Base-by-base conservation (phyloP, 306 rosid species). In the Trifolium repens region DNA sequence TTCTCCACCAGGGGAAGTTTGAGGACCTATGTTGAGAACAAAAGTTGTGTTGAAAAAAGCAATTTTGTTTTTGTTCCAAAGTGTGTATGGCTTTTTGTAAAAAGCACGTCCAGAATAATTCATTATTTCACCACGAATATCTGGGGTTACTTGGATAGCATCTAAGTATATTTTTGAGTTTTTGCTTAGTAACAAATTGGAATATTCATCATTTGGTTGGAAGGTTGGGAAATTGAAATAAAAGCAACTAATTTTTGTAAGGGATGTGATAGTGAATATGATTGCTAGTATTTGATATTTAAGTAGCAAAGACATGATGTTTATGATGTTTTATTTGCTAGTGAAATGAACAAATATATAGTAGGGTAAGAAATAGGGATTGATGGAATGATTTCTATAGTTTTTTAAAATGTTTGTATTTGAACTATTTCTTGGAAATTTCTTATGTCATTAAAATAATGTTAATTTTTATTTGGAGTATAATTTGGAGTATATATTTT, bases 131-230 rank as follows among this genome's bases (percentile, higher is more conserved):
- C 76, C 76, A 12, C 69, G 63, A 4, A 69, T 70, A 76, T 85
- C 89, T 1, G 76, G 89, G 47, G 89, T 82, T 12, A 85, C 61
- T 82, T 85, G 86, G 63, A 85, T 85, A 8, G 87, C 79, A 10
- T 13, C 12, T 2, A 58, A 2, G 24, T 42, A 34, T 58, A 82
- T 47, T 22, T 19, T 17, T 35, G 89, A 80, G 30, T 74, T 17
- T 3, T 37, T 0, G 50, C 47, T 73, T 9, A 73, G 60, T 1
- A 37, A 1, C 26, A 79, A 71, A 0, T 49, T 2, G 5, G 2
- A 1, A 22, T 22, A 22, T 1, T 7, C 52, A 70, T 64, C 44
- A 1, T 64, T 0, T 40, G 40, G 65, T 30, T 69, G 8, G 74
- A 85, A 85, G 22, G 4, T 55, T 5, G 82, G 13, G 49, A 79